Evolutionary conservation across 2,329 filamentous ascomycete species (phyloP), one percentile per base, ranked within the genome.

Genomic region (Neonectria hederae): DNA sequence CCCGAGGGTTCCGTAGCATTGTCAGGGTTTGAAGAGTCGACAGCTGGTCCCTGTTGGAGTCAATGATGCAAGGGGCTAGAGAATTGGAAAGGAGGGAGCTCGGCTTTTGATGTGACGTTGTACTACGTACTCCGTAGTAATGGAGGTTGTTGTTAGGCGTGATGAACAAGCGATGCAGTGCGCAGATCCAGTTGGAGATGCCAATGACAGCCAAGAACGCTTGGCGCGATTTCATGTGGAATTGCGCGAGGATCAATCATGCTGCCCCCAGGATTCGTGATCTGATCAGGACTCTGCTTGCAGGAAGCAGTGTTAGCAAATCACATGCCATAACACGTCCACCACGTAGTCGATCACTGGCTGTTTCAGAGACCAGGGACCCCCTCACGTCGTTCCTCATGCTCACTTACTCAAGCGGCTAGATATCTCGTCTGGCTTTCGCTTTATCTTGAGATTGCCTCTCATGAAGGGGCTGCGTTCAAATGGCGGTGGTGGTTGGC

Each of bases 401-500:
- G 22, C n/a, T n/a, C n/a, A n/a, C n/a, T n/a, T n/a, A n/a, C 32
- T 40, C 35, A 9, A 13, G 48, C 62, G 46, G 56, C 21, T 61
- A 56, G 22, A 53, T 56, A 46, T 65, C 66, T 43, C 42, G n/a
- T n/a, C 46, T 43, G 54, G 24, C 26, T n/a, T 32, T 45, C 26
- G 9, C 49, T 46, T 42, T 38, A 46, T 56, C 53, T 51, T 42
- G 51, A 54, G n/a, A 51, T 43, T 55, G 32, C 22, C 43, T 28
- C 30, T 38, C 24, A 4, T 32, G 28, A 26, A 14, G 46, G 46
- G 46, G 46, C 10, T 22, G 21, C 22, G 45, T 46, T 38, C 61
- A 46, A 55, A 59, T 65, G 63, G 59, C n/a, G 38, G 35, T 43
- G 54, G 62, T 59, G 59, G 56, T 56, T 54, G 65, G 65, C 63